Conservation (phyloP, 805 yeast species). For the Wickerhamomyces hampshirensis region DNA sequence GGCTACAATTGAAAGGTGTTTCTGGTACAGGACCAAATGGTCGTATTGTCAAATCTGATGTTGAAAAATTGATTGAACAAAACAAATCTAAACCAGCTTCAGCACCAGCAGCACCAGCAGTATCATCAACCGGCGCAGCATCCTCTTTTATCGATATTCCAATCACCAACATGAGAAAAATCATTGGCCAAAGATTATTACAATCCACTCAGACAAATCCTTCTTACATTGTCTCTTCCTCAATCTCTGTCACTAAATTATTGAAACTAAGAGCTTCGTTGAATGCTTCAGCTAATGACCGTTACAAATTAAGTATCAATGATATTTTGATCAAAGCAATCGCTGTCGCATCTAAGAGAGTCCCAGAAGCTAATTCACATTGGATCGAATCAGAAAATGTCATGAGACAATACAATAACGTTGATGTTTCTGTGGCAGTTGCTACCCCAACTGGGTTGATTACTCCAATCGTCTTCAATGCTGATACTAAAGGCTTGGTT, state of each 20-base stretch:
- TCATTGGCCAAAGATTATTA: slow-evolving; percentile 83
- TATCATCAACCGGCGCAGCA: slow-evolving; percentile 44
- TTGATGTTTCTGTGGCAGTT: slow-evolving; percentile 97
- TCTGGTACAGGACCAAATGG: slow-evolving; percentile 95
- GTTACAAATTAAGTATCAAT: slow-evolving; percentile 88
- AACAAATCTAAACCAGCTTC: slow-evolving; percentile 37
- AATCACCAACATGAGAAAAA: slow-evolving; percentile 86
- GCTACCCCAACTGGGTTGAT: slow-evolving; percentile 96
- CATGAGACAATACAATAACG: slow-evolving; percentile 86
- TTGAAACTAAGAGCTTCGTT: slow-evolving; percentile 88
- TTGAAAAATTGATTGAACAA: slow-evolving; percentile 60
- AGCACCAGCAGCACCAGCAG: slow-evolving; percentile 38
- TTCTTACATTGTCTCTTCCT: slow-evolving; percentile 86
- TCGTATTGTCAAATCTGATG: slow-evolving; percentile 87
- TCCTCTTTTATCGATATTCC: slow-evolving; percentile 78
- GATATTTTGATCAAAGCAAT: slow-evolving; percentile 93
- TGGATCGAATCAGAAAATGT: slow-evolving; percentile 89
- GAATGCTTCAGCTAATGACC: slow-evolving; percentile 79
- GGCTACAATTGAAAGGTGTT: slow-evolving; percentile 77
- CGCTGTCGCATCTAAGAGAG: slow-evolving; percentile 83
- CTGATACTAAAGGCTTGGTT: slow-evolving; percentile 81
- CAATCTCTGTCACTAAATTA: slow-evolving; percentile 81
- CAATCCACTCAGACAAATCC: slow-evolving; percentile 86
- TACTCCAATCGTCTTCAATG: slow-evolving; percentile 91
- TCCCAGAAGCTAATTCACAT: slow-evolving; percentile 90